Evolutionary conservation across 345 rosid species (phyloP).

Genomic region (Eucalyptus regnans): DNA sequence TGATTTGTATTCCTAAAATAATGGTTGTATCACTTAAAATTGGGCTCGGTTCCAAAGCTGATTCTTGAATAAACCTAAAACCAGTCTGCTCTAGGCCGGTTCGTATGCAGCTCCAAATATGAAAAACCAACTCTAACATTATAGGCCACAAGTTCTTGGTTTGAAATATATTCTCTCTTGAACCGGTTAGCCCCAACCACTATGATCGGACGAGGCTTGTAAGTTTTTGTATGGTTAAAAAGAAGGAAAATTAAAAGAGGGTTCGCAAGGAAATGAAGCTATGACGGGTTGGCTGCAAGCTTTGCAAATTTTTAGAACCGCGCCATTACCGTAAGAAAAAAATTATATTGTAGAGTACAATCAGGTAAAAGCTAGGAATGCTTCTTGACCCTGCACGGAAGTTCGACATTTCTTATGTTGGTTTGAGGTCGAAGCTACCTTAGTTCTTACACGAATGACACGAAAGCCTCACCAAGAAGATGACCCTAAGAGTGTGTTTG

Average conservation of each 20-base stretch:
- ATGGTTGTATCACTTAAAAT: background rate
- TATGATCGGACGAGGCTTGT: background rate
- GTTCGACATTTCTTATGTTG: background rate
- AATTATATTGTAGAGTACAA: too few relatives aligned
- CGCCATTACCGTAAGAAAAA: background rate
- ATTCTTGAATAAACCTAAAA: background rate
- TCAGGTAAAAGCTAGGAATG: too few relatives aligned
- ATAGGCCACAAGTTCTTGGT: background rate
- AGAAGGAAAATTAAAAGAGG: background rate
- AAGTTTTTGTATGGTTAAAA: background rate
- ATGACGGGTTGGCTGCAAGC: background rate
- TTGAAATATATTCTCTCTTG: background rate
- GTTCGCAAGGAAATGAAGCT: background rate
- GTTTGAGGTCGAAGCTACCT: background rate
- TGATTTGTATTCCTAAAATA: background rate
- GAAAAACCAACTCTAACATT: background rate
- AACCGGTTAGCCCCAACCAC: background rate
- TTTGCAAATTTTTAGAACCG: background rate
- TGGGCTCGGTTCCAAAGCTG: background rate
- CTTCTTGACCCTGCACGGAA: too few relatives aligned
- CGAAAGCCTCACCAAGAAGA: background rate
- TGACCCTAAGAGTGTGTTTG: background rate
- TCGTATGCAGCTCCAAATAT: background rate
- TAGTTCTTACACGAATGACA: background rate
- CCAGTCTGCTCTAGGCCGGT: fast-evolving